Evolutionary conservation across 2,329 filamentous ascomycete genomes (phyloP), one percentile per base, ranked within the genome.

Genomic region (Metarhizium brunneum): DNA sequence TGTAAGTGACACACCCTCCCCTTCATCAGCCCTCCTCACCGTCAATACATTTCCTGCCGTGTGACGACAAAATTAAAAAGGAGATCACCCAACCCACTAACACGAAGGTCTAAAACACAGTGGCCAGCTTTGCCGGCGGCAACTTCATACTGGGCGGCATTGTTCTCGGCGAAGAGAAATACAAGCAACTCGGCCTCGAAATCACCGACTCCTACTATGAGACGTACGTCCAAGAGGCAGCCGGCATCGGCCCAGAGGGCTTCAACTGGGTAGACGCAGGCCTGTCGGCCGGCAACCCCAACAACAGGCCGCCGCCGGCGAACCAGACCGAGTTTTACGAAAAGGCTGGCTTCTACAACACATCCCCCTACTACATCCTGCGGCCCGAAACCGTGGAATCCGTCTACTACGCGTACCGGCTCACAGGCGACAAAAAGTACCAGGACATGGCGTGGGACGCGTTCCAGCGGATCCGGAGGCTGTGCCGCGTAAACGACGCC

Each of bases 401-500:
- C 61, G 86, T 86, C 69, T 95, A 95, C 77, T 94, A 95, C 69
- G 88, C 90, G 2, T 95, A 88, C 74, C 84, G 90, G 52, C 81
- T 86, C 0, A 95, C 90, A 0, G 85, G 86, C 3, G 80, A 92
- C 58, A 61, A 73, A 36, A 87, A 83, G 72, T 95, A 92, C 70
- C 87, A 89, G 68, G 86, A 92, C 57, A 91, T 88, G 85, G 86
- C 87, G 5, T 95, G 89, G 88, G 81, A 86, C 45, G 89, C 84
- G 0, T 94, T 92, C 69, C 65, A 80, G 40, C 78, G 78, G 30
- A 86, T 95, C 66, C 85, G 84, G 63, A 68, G 69, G 35, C 86
- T 81, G 16, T 85, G 84, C 60, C 73, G 79, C 29, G 81, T 80
- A 0, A 82, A 81, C 6, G 84, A 80, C 25, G 90, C 87, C 7